phyloP scores from a whole-genome alignment of 2,329 filamentous ascomycete species.

The Stylonectria norvegica region DNA sequence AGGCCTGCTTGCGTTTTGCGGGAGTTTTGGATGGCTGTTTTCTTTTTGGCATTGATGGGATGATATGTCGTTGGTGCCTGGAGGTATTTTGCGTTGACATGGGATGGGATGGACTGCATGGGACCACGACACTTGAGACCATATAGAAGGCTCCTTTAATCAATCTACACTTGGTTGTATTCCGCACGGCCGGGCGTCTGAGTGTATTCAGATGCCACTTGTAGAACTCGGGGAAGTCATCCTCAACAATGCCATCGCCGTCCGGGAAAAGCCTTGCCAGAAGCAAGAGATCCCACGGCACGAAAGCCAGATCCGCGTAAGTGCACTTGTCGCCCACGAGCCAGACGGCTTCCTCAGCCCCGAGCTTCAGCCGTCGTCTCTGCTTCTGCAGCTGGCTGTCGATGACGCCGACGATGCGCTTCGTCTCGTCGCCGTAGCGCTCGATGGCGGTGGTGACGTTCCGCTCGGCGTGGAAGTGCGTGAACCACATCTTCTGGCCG shows the following conservation, averaged over 20 bases:
- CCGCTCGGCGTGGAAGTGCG: slow-evolving; percentile 37
- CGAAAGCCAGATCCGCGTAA: slow-evolving; percentile 39
- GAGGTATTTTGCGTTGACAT: too few relatives aligned
- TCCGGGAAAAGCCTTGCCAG: not conserved
- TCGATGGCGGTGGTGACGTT: slow-evolving; percentile 40
- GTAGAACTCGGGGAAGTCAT: not conserved
- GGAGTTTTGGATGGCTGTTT: slow-evolving; percentile 3
- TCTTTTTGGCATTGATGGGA: not conserved
- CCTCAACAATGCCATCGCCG: not conserved
- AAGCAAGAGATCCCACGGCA: slow-evolving; percentile 21
- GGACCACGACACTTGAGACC: not conserved
- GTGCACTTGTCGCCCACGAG: slow-evolving; percentile 42
- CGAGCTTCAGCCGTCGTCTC: not conserved
- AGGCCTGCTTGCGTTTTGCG: slow-evolving; percentile 4
- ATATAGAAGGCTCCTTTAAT: not conserved
- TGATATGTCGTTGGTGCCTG: too few relatives aligned
- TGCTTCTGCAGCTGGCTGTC: slow-evolving; percentile 35
- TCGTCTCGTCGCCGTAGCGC: slow-evolving; percentile 46
- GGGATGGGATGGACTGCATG: not conserved
- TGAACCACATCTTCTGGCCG: slow-evolving; percentile 40
- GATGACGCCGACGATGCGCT: slow-evolving; percentile 43
- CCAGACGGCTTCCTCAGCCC: slow-evolving; percentile 21
- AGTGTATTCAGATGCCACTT: not conserved
- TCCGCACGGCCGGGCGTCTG: not conserved
- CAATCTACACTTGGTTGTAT: not conserved